Evolutionary conservation across 495 filamentous ascomycete species (phyloP).

Genomic region (Chaetomium fimeti): DNA sequence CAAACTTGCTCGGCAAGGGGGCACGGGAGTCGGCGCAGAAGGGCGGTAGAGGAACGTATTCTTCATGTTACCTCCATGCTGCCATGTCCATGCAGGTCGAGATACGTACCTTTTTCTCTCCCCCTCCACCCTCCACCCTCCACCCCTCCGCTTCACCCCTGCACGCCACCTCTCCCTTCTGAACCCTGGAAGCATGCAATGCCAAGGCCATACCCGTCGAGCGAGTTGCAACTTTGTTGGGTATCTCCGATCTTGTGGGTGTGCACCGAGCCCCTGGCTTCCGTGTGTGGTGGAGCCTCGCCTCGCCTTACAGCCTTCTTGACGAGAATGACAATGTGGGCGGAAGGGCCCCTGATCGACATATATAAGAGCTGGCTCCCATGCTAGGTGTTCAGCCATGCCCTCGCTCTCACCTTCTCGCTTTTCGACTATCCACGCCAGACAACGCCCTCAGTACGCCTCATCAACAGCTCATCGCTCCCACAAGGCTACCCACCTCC

Average conservation of each 20-base stretch:
- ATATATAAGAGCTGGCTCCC: conserved; percentile 19
- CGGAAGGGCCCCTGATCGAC: conserved; percentile 8
- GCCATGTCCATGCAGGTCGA: conserved; percentile 13
- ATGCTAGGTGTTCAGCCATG: background rate
- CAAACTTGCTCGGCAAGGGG: conserved; percentile 12
- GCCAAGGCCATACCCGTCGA: conserved; percentile 15
- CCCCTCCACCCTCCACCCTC: background rate
- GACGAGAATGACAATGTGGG: conserved; percentile 2
- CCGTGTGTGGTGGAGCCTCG: conserved; percentile 19
- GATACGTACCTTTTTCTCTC: background rate
- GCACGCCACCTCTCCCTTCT: background rate
- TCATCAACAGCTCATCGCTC: background rate
- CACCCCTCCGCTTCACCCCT: background rate
- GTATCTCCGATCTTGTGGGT: conserved; percentile 1
- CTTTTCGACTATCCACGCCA: background rate
- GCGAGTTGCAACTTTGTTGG: background rate
- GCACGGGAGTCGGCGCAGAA: conserved; percentile 22
- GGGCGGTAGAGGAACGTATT: conserved; percentile 21
- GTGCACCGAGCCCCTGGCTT: background rate
- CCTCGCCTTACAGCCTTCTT: conserved; percentile 19
- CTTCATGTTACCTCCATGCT: conserved; percentile 4
- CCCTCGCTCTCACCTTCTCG: conserved; percentile 7
- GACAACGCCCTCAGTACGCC: background rate
- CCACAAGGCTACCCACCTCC: background rate
- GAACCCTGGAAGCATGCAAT: conserved; percentile 4